Evolutionary conservation across 169 alveolate genomes (phyloP).

Genomic region (Amoebophrya sp.): DNA sequence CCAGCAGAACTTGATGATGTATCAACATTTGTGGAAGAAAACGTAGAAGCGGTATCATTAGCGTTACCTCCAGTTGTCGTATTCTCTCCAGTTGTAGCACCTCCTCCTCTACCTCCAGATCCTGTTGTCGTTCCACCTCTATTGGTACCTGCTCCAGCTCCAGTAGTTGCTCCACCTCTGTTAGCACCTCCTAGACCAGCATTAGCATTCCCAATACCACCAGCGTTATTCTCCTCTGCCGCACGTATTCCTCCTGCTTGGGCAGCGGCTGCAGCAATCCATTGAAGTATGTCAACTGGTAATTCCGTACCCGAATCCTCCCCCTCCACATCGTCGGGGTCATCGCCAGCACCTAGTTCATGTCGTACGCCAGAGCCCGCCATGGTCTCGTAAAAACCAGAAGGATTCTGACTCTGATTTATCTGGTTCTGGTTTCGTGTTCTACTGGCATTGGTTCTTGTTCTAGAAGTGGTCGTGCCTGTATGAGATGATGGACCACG

Average conservation of each 20-base stretch:
- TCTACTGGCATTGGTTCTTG: not conserved
- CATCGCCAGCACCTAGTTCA: not conserved
- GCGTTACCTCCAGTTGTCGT: too few species aligned
- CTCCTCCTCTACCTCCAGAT: not conserved
- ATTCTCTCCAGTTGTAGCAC: too few species aligned
- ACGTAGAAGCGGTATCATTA: too few species aligned
- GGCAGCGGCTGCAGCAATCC: not conserved
- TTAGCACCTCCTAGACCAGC: not conserved
- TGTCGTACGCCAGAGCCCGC: not conserved
- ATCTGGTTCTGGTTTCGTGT: too few species aligned
- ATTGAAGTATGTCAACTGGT: not conserved
- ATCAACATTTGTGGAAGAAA: too few species aligned
- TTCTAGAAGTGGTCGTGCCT: not conserved
- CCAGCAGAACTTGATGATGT: too few species aligned
- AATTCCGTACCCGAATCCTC: not conserved
- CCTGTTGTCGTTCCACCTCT: not conserved
- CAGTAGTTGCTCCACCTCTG: not conserved
- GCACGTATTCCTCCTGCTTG: not conserved
- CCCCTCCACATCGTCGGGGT: not conserved
- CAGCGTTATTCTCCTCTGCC: not conserved
- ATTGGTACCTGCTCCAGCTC: not conserved
- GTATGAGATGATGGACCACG: not conserved
- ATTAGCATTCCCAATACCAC: not conserved
- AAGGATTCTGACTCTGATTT: not conserved
- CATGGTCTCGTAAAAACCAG: not conserved